Conservation (phyloP, 1,139 yeast genomes). For the Debaryomyces sp. region DNA sequence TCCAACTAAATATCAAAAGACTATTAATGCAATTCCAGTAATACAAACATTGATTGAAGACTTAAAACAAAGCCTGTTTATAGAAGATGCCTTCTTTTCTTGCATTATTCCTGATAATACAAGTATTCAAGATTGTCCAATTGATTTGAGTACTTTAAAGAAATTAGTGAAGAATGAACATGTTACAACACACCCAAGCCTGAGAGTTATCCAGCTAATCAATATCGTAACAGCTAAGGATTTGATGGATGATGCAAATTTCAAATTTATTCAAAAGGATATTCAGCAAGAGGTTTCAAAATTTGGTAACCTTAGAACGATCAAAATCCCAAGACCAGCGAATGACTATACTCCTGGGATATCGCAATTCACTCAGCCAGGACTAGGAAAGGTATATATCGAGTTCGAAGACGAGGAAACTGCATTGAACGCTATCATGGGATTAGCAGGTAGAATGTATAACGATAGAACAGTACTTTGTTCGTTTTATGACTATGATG, state of each 20-base stretch:
- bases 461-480: slow-evolving; percentile 73
- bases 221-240: slow-evolving; percentile 71
- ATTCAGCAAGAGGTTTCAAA: slow-evolving; percentile 53
- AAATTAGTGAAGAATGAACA: slow-evolving; percentile 38
- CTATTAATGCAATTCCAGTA: slow-evolving; percentile 17
- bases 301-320: slow-evolving; percentile 54
- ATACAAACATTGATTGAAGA: slow-evolving; percentile 19
- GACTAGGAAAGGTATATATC: slow-evolving; percentile 73
- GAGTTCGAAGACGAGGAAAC: slow-evolving; percentile 56
- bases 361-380: slow-evolving; percentile 51
- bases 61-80: slow-evolving; percentile 18
- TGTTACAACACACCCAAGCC: slow-evolving; percentile 40
- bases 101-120: slow-evolving; percentile 34
- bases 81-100: slow-evolving; percentile 34
- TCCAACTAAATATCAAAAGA: slow-evolving; percentile 11
- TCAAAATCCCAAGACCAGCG: slow-evolving; percentile 70
- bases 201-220: slow-evolving; percentile 64
- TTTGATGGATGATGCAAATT: slow-evolving; percentile 52
- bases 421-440: slow-evolving; percentile 61
- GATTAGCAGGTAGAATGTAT: slow-evolving; percentile 69
- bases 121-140: slow-evolving; percentile 39
- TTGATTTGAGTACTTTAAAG: slow-evolving; percentile 34
- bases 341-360: slow-evolving; percentile 49
- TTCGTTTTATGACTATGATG: slow-evolving; percentile 62
- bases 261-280: slow-evolving; percentile 54